These are phyloP conservation scores for Tylopilus sp. DNA, from an alignment of 768 basidiomycete genomes.

Conservation along the genomic window DNA sequence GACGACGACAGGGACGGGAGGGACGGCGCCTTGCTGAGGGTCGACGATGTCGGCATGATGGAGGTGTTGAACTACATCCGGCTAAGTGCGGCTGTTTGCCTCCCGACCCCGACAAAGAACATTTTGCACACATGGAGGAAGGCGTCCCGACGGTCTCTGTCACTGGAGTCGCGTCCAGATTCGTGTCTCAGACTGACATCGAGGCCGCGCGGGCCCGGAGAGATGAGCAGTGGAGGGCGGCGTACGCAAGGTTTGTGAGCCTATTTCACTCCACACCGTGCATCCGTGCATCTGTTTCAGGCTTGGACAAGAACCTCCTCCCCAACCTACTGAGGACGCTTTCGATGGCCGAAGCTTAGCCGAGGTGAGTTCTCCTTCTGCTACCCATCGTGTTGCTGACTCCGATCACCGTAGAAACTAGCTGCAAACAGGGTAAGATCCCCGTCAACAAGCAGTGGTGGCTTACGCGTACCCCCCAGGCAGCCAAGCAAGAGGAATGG, in stretches of 20 bases:
- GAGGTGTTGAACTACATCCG: neutral
- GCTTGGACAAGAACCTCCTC: slow-evolving; percentile 82
- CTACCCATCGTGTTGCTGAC: slow-evolving; percentile 12
- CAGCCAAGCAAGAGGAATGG: slow-evolving; percentile 92
- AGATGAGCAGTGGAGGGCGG: slow-evolving; percentile 89
- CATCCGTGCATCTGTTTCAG: slow-evolving; percentile 34
- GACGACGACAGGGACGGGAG: slow-evolving; percentile 27
- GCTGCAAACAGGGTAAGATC: slow-evolving; percentile 76
- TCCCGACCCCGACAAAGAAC: slow-evolving; percentile 18
- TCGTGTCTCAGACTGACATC: slow-evolving; percentile 76
- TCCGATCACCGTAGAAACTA: slow-evolving; percentile 57
- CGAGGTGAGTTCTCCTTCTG: slow-evolving; percentile 56
- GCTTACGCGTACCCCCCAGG: slow-evolving; percentile 38
- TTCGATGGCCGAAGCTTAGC: slow-evolving; percentile 86
- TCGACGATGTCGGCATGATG: slow-evolving; percentile 17
- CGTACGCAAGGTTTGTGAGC: slow-evolving; percentile 65
- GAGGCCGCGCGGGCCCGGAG: slow-evolving; percentile 66
- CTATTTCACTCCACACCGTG: neutral
- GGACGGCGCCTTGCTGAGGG: slow-evolving; percentile 16
- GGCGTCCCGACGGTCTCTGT: slow-evolving; percentile 69
- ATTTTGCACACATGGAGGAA: slow-evolving; percentile 52
- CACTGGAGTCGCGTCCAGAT: slow-evolving; percentile 76
- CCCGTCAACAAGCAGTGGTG: slow-evolving; percentile 1
- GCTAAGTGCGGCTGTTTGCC: slow-evolving; percentile 10
- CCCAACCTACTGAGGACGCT: slow-evolving; percentile 67